Evolutionary conservation across 169 alveolate genomes (phyloP).

Genomic region (Plasmodium gallinaceum): DNA sequence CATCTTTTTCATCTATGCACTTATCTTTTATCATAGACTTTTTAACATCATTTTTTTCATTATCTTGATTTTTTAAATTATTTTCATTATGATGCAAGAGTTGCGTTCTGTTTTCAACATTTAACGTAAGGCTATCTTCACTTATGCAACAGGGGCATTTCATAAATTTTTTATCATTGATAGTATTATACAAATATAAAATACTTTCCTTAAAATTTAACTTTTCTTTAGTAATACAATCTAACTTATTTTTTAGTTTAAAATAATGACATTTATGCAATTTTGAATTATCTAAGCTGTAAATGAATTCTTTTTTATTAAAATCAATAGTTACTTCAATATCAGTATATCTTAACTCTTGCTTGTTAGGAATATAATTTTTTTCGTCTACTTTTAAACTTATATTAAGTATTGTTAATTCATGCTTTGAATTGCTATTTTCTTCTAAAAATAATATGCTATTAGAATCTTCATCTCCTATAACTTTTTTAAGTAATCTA

Average conservation of each 20-base stretch:
- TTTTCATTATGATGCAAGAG: background rate
- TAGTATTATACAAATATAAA: slow-evolving; percentile 26
- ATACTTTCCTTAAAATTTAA: slow-evolving; percentile 50
- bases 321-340: slow-evolving; percentile 48
- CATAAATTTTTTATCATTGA: slow-evolving; percentile 49
- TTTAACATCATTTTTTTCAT: background rate
- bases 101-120: background rate
- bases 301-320: slow-evolving; percentile 19
- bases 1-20: too few species aligned
- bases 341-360: slow-evolving; percentile 44
- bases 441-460: slow-evolving; percentile 53
- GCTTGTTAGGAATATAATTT: slow-evolving; percentile 14
- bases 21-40: too few species aligned
- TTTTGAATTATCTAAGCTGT: slow-evolving; percentile 51
- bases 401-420: slow-evolving; percentile 46
- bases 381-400: slow-evolving; percentile 10
- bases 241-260: slow-evolving; percentile 23
- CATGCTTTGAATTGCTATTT: slow-evolving; percentile 13
- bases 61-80: background rate
- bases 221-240: slow-evolving; percentile 29
- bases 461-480: slow-evolving; percentile 66
- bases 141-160: slow-evolving; percentile 21
- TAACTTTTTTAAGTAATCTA: slow-evolving; percentile 52
- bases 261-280: slow-evolving; percentile 64
- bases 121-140: slow-evolving; percentile 5